phyloP scores from a whole-genome alignment of 1,284 basidiomycete genomes.

The Malassezia arunalokei region DNA sequence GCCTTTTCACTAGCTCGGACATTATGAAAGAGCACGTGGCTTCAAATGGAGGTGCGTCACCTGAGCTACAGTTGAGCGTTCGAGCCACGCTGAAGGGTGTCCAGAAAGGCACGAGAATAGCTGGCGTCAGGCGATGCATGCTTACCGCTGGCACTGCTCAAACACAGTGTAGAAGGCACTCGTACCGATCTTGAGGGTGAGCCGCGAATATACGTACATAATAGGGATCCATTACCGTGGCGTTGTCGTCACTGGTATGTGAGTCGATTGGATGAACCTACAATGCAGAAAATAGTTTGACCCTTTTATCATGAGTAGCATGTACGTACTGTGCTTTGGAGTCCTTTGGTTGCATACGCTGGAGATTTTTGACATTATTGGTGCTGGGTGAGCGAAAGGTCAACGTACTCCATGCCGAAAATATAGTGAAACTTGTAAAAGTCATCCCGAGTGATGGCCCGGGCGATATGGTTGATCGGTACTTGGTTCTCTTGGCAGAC shows the following conservation, averaged over 20 bases:
- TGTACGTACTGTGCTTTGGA: constrained; percentile 20
- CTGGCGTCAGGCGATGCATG: not conserved
- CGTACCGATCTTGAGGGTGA: constrained; percentile 7
- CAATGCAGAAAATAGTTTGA: constrained; percentile 13
- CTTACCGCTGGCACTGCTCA: constrained; percentile 47
- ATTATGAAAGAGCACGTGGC: constrained; percentile 7
- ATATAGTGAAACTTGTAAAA: constrained; percentile 49
- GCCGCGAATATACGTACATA: constrained; percentile 5
- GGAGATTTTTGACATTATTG: constrained; percentile 47
- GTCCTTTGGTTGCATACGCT: constrained; percentile 35
- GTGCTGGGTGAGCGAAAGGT: constrained; percentile 1
- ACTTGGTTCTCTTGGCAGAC: constrained; percentile 47
- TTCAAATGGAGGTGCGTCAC: not conserved
- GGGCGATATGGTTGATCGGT: constrained; percentile 46
- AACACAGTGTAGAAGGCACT: constrained; percentile 30
- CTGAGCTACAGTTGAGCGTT: constrained; percentile 6
- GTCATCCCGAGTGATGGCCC: constrained; percentile 45
- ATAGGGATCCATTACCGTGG: constrained; percentile 15
- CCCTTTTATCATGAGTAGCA: not conserved
- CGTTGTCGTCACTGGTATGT: constrained; percentile 16
- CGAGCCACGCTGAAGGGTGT: not conserved
- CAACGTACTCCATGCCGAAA: constrained; percentile 48
- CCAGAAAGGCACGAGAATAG: constrained; percentile 21
- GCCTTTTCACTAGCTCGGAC: constrained; percentile 9
- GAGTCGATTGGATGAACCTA: not conserved